These are phyloP conservation scores for Phytophthora tentaculata DNA, from an alignment of 352 stramenopile species.

Conservation along the genomic window DNA sequence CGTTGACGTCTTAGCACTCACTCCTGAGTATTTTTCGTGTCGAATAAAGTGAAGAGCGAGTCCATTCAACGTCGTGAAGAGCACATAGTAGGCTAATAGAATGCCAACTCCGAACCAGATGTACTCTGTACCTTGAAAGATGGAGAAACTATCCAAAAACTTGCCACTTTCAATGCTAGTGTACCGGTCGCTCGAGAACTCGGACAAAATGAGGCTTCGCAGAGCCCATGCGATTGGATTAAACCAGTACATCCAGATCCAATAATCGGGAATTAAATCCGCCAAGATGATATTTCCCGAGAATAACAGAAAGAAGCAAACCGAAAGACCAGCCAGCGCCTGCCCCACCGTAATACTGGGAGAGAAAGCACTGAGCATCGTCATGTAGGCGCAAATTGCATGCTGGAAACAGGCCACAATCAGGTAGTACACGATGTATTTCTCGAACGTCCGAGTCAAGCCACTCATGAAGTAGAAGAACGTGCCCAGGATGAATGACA, in stretches of 20 bases:
- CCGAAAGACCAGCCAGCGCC: constrained; percentile 52
- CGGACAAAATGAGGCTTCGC: constrained; percentile 61
- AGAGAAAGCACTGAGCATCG: constrained; percentile 58
- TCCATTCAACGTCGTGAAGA: constrained; percentile 55
- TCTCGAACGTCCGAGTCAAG: constrained; percentile 59
- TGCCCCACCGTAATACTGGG: constrained; percentile 66
- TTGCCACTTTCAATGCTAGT: constrained; percentile 18
- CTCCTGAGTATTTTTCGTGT: constrained; percentile 53
- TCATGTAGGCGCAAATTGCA: constrained; percentile 72
- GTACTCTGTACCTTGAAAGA: constrained; percentile 45
- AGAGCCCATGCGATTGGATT: constrained; percentile 67
- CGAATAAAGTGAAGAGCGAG: constrained; percentile 54
- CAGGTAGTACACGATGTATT: constrained; percentile 82
- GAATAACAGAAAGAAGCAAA: constrained; percentile 76
- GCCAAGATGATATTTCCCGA: constrained; percentile 83
- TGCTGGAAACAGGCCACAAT: constrained; percentile 84
- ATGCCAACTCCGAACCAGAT: constrained; percentile 52
- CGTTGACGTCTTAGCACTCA: constrained; percentile 42
- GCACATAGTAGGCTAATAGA: constrained; percentile 47
- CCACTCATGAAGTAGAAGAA: constrained; percentile 93
- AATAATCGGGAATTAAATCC: constrained; percentile 72
- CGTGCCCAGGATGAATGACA: constrained; percentile 62
- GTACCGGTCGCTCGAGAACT: constrained; percentile 64
- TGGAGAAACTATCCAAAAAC: constrained; percentile 51
- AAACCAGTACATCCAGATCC: constrained; percentile 86